Evolutionary conservation across 352 stramenopile species (phyloP), one percentile per base, ranked within the genome.

Genomic region (Globisporangium sylvaticum): DNA sequence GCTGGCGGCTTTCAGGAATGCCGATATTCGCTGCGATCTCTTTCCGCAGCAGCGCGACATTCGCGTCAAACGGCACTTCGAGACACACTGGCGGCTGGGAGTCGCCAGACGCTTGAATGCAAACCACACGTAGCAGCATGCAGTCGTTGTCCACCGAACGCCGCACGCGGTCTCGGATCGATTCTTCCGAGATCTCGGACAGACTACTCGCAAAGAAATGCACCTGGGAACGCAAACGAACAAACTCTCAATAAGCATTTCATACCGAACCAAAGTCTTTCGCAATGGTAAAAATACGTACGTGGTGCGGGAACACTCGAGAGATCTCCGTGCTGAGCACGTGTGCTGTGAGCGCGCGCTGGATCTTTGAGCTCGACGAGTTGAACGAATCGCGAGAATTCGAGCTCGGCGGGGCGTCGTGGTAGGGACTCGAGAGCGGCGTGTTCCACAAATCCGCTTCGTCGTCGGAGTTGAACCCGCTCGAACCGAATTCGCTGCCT

Each of bases 91-190:
- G 81, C 1, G 86, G 74, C 73, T 92, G 83, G 1, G 82, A 86
- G 52, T 96, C 88, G 27, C 88, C 88, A n/a, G 83, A 87, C 6
- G 78, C 75, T 84, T 94, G 86, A 57, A 96, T 83, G 62, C 88
- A 96, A 4, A 96, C 88, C 25, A 95, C 85, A 80, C 88, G 87
- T 57, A 96, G 74, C 14, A 96, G 67, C 84, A 96, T 92, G 68
- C 82, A 92, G 64, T 96, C 88, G 56, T 91, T 94, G 58, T 96
- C 88, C 46, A 96, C 80, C 34, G 88, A 84, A 48, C 88, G 74
- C 8, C 88, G 80, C 24, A 96, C 87, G 8, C 88, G 85, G 42
- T 96, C 88, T 18, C 88, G 83, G 64, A 96, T 91, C 0, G 79
- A 80, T 75, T 96, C 88, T 79, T 95, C 88, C 0, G 85, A 84